Evolutionary conservation across 345 rosid genomes (phyloP), one percentile per base, ranked within the genome.

Genomic region (Eucalyptus erythrocorys): DNA sequence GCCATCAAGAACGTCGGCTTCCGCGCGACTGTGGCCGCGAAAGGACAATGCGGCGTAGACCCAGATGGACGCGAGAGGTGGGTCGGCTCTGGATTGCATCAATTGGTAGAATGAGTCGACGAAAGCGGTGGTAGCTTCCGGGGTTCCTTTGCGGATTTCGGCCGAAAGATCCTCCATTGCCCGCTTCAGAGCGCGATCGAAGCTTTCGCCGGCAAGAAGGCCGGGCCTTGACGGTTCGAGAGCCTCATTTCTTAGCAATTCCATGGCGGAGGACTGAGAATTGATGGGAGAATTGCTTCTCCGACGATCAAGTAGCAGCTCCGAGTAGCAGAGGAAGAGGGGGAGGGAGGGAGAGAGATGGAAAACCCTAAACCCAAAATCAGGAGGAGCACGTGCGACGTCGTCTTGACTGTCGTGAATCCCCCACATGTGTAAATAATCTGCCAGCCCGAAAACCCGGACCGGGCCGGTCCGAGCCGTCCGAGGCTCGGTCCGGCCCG

Each of bases 51-150:
- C 94, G 86, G 91, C 87, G 92, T 91, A 93, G 12, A 91, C 92
- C 95, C 96, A 95, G 89, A 95, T 93, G 30, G 97, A 91, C 87
- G 90, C 94, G 13, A 93, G 90, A 86, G 94, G 93, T 43, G 96
- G 95, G 90, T 95, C 95, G 34, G 90, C 49, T 87, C 89, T 92
- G 4, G 96, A 87, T 90, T 93, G 96, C 92, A 89, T 91, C 66
- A 95, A 92, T 40, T 91, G 82, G 85, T 90, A 86, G 90, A 93
- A 93, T 13, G 87, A 34, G 61, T 93, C 81, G 27, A 89, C n/a
- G 32, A 87, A 92, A 61, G 88, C 89, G 87, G 92, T 66, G 17
- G 92, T 89, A 84, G 24, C 3, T 51, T 93, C 89, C 43, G 91
- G 89, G 87, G 89, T 48, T 91, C 68, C 88, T 48, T 88, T 68